These are phyloP conservation scores for Ustilago trichophora DNA, from an alignment of 1,284 basidiomycete genomes.

Conservation along the genomic window DNA sequence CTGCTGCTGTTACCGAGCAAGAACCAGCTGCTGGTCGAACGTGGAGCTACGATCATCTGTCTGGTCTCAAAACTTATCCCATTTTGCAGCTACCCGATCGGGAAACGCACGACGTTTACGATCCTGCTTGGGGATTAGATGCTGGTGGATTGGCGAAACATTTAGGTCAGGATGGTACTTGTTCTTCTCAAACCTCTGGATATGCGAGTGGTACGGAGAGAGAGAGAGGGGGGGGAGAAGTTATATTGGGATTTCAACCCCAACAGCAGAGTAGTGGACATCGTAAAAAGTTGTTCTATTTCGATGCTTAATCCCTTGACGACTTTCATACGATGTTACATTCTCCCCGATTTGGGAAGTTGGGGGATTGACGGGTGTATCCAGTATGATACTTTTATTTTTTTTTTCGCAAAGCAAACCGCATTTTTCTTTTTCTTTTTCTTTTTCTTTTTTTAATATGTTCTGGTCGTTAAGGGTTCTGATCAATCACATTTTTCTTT, in stretches of 20 bases:
- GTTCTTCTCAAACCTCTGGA: no score
- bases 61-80: slow-evolving; percentile 53
- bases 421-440: not conserved
- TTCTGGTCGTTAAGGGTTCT: slow-evolving; percentile 1
- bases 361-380: no score
- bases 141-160: slow-evolving; percentile 38
- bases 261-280: slow-evolving; percentile 22
- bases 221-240: not conserved
- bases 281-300: slow-evolving; percentile 56
- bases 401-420: no score
- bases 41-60: slow-evolving; percentile 52
- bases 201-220: no score
- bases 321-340: no score
- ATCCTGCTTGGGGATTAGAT: slow-evolving; percentile 47
- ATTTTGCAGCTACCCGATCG: slow-evolving; percentile 52
- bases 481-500: not conserved
- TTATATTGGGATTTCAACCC: slow-evolving; percentile 32
- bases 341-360: no score
- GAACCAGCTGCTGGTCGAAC: no score
- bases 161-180: slow-evolving; percentile 7
- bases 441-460: not conserved
- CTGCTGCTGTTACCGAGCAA: no score
- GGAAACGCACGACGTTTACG: slow-evolving; percentile 59
- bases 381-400: no score
- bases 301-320: slow-evolving; percentile 43